These are phyloP conservation scores for Begonia fuchsioides DNA, from an alignment of 306 rosid species.

Conservation along the genomic window DNA sequence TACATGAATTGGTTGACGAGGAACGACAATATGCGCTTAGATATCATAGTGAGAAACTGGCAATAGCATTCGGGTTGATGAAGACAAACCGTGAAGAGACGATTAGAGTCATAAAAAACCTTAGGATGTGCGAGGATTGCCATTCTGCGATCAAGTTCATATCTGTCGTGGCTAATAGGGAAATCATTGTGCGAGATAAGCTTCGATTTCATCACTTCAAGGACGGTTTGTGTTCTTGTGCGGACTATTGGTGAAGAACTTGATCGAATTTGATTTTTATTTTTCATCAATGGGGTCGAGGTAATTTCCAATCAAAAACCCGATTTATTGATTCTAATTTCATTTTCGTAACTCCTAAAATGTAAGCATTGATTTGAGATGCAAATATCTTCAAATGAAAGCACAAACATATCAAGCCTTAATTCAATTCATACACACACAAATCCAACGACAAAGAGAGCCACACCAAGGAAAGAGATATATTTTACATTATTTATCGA, in stretches of 20 bases:
- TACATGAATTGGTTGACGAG: slow-evolving; percentile 93
- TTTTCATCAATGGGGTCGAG: no score
- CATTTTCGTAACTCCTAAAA: no score
- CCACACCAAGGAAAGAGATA: no score
- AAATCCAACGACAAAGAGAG: no score
- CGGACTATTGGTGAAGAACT: slow-evolving; percentile 57
- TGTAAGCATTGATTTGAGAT: no score
- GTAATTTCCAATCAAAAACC: no score
- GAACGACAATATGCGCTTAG: slow-evolving; percentile 84
- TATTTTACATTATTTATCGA: not conserved
- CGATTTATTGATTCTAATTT: no score
- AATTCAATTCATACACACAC: no score
- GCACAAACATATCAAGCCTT: no score
- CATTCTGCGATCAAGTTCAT: slow-evolving; percentile 69
- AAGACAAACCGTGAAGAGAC: slow-evolving; percentile 33
- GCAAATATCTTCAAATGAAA: no score
- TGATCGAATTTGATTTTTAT: no score
- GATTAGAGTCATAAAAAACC: slow-evolving; percentile 73
- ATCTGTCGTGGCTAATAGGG: slow-evolving; percentile 46
- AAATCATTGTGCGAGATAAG: slow-evolving; percentile 63
- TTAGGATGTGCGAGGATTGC: slow-evolving; percentile 86
- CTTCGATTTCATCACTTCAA: slow-evolving; percentile 76
- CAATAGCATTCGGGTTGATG: slow-evolving; percentile 70
- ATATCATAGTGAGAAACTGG: slow-evolving; percentile 90
- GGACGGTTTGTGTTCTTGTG: slow-evolving; percentile 67